Conservation (phyloP, 331 rosid species). For the Malus hybrid region DNA sequence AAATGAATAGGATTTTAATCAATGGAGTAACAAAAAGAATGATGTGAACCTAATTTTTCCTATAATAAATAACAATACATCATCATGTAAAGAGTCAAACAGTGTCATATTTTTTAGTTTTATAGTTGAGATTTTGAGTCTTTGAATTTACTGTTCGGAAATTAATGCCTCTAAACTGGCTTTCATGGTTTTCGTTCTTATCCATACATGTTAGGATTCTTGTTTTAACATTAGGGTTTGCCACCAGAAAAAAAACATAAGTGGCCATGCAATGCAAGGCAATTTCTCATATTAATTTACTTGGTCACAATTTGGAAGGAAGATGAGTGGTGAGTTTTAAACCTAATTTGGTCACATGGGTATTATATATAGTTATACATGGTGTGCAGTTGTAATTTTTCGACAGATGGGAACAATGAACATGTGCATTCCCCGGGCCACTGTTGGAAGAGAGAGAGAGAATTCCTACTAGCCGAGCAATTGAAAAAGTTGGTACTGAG, state of each 20-base stretch:
- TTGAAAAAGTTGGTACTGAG: neutral
- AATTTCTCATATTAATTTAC: neutral
- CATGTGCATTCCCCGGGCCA: constrained; percentile 35
- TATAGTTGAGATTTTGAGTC: constrained; percentile 8
- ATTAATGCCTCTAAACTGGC: constrained; percentile 1
- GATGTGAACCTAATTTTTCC: no score
- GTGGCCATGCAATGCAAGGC: neutral
- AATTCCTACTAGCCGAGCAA: neutral
- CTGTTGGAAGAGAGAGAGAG: neutral
- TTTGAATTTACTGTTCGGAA: constrained; percentile 44
- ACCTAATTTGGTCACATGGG: constrained; percentile 14
- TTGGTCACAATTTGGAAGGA: neutral
- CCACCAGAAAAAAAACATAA: neutral
- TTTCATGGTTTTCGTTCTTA: constrained; percentile 5
- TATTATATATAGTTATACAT: neutral
- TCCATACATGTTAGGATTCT: constrained; percentile 11
- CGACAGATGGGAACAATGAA: constrained; percentile 16
- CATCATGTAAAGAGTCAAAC: neutral
- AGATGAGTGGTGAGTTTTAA: constrained; percentile 10
- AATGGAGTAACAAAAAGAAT: no score
- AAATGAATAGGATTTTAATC: no score
- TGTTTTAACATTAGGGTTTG: neutral
- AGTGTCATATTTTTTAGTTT: neutral
- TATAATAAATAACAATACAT: no score
- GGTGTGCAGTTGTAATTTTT: constrained; percentile 1